Conservation (phyloP, 2,329 filamentous ascomycete genomes). For the Xylariaceae sp. region DNA sequence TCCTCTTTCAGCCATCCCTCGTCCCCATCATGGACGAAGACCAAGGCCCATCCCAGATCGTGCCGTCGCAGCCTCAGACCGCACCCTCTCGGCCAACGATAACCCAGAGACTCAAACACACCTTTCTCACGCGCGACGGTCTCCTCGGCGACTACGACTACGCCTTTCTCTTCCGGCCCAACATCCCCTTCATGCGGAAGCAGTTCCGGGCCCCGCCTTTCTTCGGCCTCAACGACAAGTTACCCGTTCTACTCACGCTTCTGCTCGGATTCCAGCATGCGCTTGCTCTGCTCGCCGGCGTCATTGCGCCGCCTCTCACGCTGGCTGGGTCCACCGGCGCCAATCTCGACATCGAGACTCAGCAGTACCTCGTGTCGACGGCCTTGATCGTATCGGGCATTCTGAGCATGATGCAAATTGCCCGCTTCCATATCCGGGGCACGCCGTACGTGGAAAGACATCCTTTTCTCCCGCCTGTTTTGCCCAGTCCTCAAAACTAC, state of each 20-base stretch:
- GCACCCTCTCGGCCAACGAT: conserved; percentile 30
- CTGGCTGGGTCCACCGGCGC: conserved; percentile 57
- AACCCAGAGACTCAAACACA: conserved; percentile 34
- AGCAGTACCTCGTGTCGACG: conserved; percentile 75
- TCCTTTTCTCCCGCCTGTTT: too few relatives aligned
- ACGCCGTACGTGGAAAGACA: conserved; percentile 45
- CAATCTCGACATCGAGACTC: conserved; percentile 53
- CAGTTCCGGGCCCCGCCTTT: conserved; percentile 59
- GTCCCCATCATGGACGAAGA: conserved; percentile 48
- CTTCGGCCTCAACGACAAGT: conserved; percentile 73
- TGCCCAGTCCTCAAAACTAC: too few relatives aligned
- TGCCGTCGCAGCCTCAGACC: conserved; percentile 31
- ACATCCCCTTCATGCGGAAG: conserved; percentile 74
- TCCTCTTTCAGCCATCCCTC: background rate
- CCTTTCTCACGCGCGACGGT: conserved; percentile 59
- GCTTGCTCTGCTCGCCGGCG: conserved; percentile 67
- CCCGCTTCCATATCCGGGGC: conserved; percentile 64
- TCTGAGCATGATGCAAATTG: conserved; percentile 71
- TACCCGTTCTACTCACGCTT: conserved; percentile 69
- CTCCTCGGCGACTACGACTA: conserved; percentile 87
- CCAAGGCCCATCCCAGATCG: conserved; percentile 46
- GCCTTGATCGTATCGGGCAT: conserved; percentile 74
- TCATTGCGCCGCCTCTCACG: conserved; percentile 75
- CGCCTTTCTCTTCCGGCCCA: conserved; percentile 75
- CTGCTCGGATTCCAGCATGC: conserved; percentile 76